These are phyloP conservation scores for Flaveria ramosissima DNA, from an alignment of 129 eudicot species.

Conservation along the genomic window DNA sequence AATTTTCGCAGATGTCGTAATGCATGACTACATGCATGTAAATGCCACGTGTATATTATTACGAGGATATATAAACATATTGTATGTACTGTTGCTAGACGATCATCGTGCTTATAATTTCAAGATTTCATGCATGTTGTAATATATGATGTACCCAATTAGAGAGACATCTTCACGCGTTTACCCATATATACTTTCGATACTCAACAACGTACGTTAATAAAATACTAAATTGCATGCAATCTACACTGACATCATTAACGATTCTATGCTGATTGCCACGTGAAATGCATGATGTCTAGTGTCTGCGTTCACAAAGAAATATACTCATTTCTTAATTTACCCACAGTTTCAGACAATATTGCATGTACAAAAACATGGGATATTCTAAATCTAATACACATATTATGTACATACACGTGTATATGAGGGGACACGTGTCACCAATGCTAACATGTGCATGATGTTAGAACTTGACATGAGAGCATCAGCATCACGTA, in stretches of 20 bases:
- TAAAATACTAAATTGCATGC: neutral
- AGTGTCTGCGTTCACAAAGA: neutral
- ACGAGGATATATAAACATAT: no score
- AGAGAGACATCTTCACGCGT: neutral
- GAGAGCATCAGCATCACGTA: no score
- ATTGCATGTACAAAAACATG: neutral
- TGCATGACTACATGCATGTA: no score
- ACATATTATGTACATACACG: neutral
- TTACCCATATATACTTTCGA: neutral
- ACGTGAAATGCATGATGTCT: slow-evolving; percentile 8
- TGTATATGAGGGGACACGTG: neutral
- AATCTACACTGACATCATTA: slow-evolving; percentile 7
- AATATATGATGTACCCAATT: neutral
- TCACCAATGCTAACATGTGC: neutral
- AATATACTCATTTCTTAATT: neutral
- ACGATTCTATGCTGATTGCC: slow-evolving; percentile 13
- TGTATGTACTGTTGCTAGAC: no score
- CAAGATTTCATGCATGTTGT: neutral
- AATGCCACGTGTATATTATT: no score
- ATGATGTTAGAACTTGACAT: neutral
- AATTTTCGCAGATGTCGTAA: no score
- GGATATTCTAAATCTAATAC: neutral
- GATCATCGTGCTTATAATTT: no score
- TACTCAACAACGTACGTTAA: neutral
- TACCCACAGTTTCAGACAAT: slow-evolving; percentile 1